Evolutionary conservation across 768 basidiomycete species (phyloP).

Genomic region (Leccinum aurantiacum): DNA sequence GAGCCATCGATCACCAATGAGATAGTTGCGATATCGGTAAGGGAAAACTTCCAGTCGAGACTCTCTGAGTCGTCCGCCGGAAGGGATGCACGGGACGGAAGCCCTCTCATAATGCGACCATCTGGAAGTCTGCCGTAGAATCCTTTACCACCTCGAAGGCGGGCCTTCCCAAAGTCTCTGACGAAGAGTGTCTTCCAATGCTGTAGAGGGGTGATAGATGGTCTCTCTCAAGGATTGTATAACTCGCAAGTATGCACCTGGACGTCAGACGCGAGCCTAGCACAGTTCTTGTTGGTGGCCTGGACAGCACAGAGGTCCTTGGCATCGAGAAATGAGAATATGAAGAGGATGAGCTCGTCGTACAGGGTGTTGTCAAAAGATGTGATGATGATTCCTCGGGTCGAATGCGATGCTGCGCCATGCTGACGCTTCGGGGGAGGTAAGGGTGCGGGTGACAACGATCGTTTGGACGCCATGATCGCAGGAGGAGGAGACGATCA

Average conservation of each 20-base stretch:
- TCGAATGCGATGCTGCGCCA: slow-evolving; percentile 13
- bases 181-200: slow-evolving; percentile 73
- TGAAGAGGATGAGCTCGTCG: slow-evolving; percentile 72
- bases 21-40: no score
- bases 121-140: slow-evolving; percentile 51
- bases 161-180: slow-evolving; percentile 60
- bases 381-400: slow-evolving; percentile 16
- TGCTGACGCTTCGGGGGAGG: slow-evolving; percentile 61
- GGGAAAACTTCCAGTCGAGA: slow-evolving; percentile 77
- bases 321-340: slow-evolving; percentile 71
- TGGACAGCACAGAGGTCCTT: slow-evolving; percentile 67
- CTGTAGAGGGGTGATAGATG: slow-evolving; percentile 32
- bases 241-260: slow-evolving; percentile 42
- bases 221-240: background rate
- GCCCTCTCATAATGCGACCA: slow-evolving; percentile 55
- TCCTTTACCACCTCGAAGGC: slow-evolving; percentile 67
- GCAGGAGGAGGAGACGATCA: background rate
- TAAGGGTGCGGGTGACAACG: slow-evolving; percentile 47
- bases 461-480: slow-evolving; percentile 42
- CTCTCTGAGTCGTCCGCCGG: slow-evolving; percentile 31
- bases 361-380: slow-evolving; percentile 61
- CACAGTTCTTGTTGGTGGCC: slow-evolving; percentile 63
- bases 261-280: slow-evolving; percentile 64
- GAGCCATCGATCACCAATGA: no score
- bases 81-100: slow-evolving; percentile 50